Evolutionary conservation across 1,284 basidiomycete genomes (phyloP), one percentile per base, ranked within the genome.

Genomic region (Peniophora sp.): DNA sequence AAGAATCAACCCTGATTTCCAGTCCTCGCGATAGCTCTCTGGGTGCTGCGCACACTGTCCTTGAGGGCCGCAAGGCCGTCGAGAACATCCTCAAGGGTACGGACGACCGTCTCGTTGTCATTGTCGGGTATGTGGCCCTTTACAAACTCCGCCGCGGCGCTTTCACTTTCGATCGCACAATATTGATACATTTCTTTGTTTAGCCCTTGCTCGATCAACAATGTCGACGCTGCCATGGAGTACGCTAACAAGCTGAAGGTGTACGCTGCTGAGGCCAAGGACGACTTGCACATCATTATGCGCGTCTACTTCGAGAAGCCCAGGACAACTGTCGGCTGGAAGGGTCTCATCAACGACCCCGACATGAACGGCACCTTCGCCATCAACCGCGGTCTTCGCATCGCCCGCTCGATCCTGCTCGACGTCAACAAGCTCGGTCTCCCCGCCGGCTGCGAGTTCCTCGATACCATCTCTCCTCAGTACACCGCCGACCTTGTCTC

Each of bases 221-320:
- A 94, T 63, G 79, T 87, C 52, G 83, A 88, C 50, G 83, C 90
- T 39, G 93, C 91, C 3, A 64, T 89, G 43, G 88, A 89, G 63
- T 97, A 96, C 65, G 92, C 93, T 22, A 77, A 76, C 51, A 76
- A 85, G 55, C 77, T 98, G 52, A 81, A 79, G 52, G 79, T 73
- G 44, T 98, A 98, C 65, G 89, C 93, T 8, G 84, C 92, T 43
- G 65, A 70, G 17, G 84, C 89, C 32, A 83, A 83, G 64, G 85
- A 90, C 11, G 96, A 98, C 62, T 78, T 99, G 36, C 80, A 89
- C 68, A 97, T 99, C 63, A 78, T 98, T 61, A 98, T 98, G 95
- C 85, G 93, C 43, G 92, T 95, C 58, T 97, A 97, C 73, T 97
- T 96, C 64, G 93, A 96, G 63, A 96, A 96, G 72, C 94, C 94